Evolutionary conservation across 371 early-diverging fungal genomes (phyloP).

Genomic region (Encephalitozoon hellem): DNA sequence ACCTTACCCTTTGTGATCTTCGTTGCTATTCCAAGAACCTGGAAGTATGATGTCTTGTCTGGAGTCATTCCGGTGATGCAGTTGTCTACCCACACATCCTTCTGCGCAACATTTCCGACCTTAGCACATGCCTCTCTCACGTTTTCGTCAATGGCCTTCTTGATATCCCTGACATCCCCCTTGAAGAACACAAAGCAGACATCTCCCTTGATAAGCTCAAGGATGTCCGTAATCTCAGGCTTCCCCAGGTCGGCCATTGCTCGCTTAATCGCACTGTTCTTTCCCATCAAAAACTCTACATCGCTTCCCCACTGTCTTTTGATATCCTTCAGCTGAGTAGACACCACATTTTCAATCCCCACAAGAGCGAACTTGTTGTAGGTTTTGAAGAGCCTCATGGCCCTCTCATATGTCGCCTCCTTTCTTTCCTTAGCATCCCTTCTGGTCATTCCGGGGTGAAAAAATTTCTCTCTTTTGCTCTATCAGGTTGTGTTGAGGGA

Average conservation of each 20-base stretch:
- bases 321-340: conserved; percentile 97
- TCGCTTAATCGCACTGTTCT: conserved; percentile 98
- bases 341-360: conserved; percentile 96
- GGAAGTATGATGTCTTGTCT: conserved; percentile 99
- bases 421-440: conserved; percentile 37
- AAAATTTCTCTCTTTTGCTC: conserved; percentile 20
- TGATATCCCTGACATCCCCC: conserved; percentile 78
- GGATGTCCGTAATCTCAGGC: conserved; percentile 71
- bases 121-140: conserved; percentile 93
- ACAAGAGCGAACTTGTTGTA: conserved; percentile 74
- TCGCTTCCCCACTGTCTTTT: conserved; percentile 80
- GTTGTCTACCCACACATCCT: conserved; percentile 84
- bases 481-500: background rate
- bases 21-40: conserved; percentile 97
- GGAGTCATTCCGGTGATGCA: conserved; percentile 99
- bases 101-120: conserved; percentile 88
- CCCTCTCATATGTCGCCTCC: conserved; percentile 47
- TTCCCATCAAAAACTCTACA: conserved; percentile 92
- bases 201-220: conserved; percentile 72
- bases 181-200: conserved; percentile 98
- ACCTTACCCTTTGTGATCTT: conserved; percentile 99
- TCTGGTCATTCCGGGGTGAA: conserved; percentile 19
- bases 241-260: conserved; percentile 74
- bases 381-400: conserved; percentile 45
- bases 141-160: conserved; percentile 77